These are phyloP conservation scores for Scenedesmus sp. DNA, from an alignment of 163 green algal genomes.

Conservation along the genomic window DNA sequence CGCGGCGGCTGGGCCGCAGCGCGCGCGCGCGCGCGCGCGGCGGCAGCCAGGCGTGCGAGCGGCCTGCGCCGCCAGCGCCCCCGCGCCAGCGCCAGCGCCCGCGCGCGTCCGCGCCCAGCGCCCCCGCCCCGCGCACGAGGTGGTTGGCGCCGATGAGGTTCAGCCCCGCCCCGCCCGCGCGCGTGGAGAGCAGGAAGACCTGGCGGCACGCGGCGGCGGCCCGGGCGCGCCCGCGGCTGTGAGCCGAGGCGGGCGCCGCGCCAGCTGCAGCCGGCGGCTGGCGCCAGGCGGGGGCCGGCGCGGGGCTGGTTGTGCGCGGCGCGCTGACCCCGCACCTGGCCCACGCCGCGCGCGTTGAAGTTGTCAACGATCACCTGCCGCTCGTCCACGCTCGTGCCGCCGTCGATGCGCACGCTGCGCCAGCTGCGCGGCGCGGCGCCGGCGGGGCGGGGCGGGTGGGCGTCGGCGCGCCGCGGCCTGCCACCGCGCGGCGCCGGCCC, in stretches of 20 bases:
- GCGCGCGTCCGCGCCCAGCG: background rate
- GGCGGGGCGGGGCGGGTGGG: background rate
- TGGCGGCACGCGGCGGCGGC: conserved; percentile 48
- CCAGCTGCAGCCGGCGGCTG: too few species aligned
- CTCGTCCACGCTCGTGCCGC: conserved; percentile 64
- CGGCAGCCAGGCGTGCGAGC: too few species aligned
- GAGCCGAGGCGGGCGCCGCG: too few species aligned
- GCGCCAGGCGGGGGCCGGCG: background rate
- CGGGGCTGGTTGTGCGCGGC: too few species aligned
- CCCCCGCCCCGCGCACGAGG: conserved; percentile 59
- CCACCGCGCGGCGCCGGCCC: background rate
- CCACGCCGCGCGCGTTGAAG: conserved; percentile 69
- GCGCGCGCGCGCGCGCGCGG: too few species aligned
- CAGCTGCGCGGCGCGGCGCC: conserved; percentile 36
- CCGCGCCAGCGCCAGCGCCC: too few species aligned
- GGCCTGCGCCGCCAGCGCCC: too few species aligned
- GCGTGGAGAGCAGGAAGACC: conserved; percentile 93
- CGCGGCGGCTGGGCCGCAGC: too few species aligned
- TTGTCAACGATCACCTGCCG: conserved; percentile 73
- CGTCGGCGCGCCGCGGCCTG: background rate
- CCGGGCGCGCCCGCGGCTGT: too few species aligned
- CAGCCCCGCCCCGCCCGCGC: conserved; percentile 93
- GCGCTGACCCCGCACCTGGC: conserved; percentile 57
- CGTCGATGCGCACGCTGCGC: conserved; percentile 82
- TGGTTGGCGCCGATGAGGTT: conserved; percentile 94